Evolutionary conservation across 805 yeast species (phyloP).

Genomic region (Candida tallmaniae): DNA sequence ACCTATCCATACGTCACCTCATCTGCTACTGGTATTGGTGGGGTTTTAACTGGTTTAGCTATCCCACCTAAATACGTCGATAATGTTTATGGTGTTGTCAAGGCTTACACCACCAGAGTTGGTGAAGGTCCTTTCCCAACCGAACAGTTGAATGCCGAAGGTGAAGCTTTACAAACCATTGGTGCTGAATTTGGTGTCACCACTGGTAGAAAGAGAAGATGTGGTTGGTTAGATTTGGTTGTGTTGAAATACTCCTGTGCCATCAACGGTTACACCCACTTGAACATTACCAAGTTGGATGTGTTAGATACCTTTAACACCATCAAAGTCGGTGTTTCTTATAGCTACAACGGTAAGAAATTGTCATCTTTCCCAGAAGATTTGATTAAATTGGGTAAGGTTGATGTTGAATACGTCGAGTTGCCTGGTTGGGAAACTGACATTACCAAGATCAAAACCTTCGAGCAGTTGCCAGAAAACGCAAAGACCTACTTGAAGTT

Average conservation of each 20-base stretch:
- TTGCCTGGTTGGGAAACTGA: constrained; percentile 93
- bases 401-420: constrained; percentile 87
- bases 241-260: constrained; percentile 86
- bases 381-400: constrained; percentile 72
- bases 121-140: constrained; percentile 99
- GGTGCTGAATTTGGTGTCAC: constrained; percentile 98
- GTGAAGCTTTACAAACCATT: constrained; percentile 81
- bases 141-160: constrained; percentile 84
- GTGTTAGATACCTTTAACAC: constrained; percentile 88
- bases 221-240: constrained; percentile 98
- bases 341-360: constrained; percentile 71
- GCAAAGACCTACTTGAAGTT: constrained; percentile 80
- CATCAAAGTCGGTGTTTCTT: constrained; percentile 82
- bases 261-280: constrained; percentile 91
- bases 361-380: constrained; percentile 90
- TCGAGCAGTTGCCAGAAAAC: constrained; percentile 78
- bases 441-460: constrained; percentile 66
- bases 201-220: constrained; percentile 97
- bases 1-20: constrained; percentile 98
- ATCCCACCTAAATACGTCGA: constrained; percentile 83
- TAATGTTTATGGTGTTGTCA: constrained; percentile 91
- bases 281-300: constrained; percentile 94
- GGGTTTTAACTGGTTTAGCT: constrained; percentile 95
- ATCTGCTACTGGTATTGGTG: constrained; percentile 94
- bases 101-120: constrained; percentile 97